These are phyloP conservation scores for Phanerodontia chrysosporium DNA, from an alignment of 768 basidiomycete genomes.

Conservation along the genomic window DNA sequence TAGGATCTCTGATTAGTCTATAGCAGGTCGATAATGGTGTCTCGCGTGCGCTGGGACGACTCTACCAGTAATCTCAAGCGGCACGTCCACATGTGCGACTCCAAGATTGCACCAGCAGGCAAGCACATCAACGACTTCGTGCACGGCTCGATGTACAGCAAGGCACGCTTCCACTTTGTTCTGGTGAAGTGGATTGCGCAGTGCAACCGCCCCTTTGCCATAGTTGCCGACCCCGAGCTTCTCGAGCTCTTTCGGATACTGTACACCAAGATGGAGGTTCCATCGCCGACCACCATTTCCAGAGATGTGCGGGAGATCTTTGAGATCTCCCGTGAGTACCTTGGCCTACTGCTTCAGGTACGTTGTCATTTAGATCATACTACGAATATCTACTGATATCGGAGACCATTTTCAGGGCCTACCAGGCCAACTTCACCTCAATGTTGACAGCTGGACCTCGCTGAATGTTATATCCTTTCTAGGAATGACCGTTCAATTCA, in stretches of 20 bases:
- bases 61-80: constrained; percentile 9
- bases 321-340: not conserved
- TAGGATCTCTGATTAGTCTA: no score
- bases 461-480: not conserved
- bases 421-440: not conserved
- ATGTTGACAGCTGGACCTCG: not conserved
- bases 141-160: constrained; percentile 1
- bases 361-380: not conserved
- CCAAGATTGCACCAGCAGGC: not conserved
- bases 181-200: not conserved
- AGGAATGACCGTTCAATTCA: not conserved
- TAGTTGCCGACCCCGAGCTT: constrained; percentile 7
- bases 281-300: not conserved
- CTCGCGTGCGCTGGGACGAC: constrained; percentile 6
- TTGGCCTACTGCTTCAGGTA: not conserved
- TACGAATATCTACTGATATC: not conserved
- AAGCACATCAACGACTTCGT: not conserved
- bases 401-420: not conserved
- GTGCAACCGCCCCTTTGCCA: constrained; percentile 6
- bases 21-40: no score
- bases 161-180: not conserved
- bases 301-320: not conserved
- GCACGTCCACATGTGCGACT: constrained; percentile 2
- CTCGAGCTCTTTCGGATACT: constrained; percentile 3
- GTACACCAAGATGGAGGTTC: constrained; percentile 1